Percentiles rank a stretch among this genome's conserved stretches.
Evolutionary conservation across 164 flowering plant species (phyloP).

Genomic region (Vitis labrusca): DNA sequence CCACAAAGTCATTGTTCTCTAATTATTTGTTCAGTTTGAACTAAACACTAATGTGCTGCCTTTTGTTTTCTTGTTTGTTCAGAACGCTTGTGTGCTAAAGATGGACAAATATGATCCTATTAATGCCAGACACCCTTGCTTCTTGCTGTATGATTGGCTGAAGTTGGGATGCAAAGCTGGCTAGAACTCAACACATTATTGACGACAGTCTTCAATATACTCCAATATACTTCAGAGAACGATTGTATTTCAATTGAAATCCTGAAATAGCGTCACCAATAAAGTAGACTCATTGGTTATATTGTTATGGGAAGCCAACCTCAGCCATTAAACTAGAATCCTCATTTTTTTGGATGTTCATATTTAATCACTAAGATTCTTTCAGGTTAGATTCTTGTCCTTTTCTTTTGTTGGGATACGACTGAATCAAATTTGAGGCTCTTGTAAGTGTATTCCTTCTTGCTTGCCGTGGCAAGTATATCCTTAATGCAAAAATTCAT

Average conservation of each 20-base stretch:
- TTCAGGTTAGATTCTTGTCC: background rate
- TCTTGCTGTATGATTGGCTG: background rate
- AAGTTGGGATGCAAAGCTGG: background rate
- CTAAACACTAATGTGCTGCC: too few species aligned
- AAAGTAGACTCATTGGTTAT: background rate
- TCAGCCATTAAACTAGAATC: background rate
- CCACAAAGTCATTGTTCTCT: conserved; percentile 3
- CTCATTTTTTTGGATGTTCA: conserved; percentile 5
- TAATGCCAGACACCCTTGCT: background rate
- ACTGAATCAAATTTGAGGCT: background rate
- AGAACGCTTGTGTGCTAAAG: conserved; percentile 65
- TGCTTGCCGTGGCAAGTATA: background rate
- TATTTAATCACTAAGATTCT: conserved; percentile 7
- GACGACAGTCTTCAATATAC: background rate
- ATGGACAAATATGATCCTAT: conserved; percentile 17
- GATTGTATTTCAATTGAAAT: background rate
- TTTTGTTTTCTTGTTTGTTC: conserved; percentile 12
- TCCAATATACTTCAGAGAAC: background rate
- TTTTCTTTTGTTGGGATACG: background rate
- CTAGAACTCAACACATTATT: background rate
- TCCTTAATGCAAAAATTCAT: background rate
- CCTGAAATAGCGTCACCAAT: background rate
- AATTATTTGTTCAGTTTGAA: background rate
- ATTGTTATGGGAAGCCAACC: background rate
- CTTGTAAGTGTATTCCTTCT: background rate